Conservation (phyloP, 2,329 filamentous ascomycete species). For the Chaetothyriales sp. region DNA sequence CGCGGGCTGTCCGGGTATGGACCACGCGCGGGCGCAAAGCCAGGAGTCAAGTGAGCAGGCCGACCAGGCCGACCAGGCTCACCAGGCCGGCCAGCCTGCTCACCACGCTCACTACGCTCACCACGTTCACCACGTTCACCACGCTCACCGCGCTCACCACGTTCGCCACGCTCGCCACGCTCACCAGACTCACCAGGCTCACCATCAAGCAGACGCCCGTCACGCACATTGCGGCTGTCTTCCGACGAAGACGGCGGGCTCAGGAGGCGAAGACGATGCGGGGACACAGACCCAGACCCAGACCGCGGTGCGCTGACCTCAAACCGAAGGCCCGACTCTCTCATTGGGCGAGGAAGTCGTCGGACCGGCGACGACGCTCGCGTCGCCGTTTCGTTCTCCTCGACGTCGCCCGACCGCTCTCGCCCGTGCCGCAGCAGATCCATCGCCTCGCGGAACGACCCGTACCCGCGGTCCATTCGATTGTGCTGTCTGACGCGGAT, state of each 20-base stretch:
- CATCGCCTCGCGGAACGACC: constrained; percentile 5
- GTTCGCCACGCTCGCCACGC: no score
- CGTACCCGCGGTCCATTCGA: constrained; percentile 2
- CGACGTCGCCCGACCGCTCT: constrained; percentile 12
- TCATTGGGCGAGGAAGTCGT: constrained; percentile 23
- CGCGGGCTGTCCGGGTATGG: constrained; percentile 3
- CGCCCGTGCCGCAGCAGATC: constrained; percentile 6
- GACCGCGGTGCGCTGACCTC: constrained; percentile 14
- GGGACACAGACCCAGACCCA: constrained; percentile 4
- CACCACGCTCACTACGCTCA: no score
- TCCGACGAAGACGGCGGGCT: not conserved
- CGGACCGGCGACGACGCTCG: constrained; percentile 19
- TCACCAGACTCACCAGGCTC: no score
- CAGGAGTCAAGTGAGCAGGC: constrained; percentile 21
- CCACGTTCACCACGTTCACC: no score
- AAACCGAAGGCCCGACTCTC: constrained; percentile 23
- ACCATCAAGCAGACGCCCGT: not conserved
- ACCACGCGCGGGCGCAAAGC: constrained; percentile 31
- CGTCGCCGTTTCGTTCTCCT: not conserved
- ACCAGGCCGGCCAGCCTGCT: not conserved
- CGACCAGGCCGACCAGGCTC: not conserved
- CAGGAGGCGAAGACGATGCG: constrained; percentile 1
- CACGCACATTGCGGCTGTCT: not conserved
- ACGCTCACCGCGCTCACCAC: no score
- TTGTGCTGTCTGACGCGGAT: constrained; percentile 5